Evolutionary conservation across 768 basidiomycete species (phyloP).

Genomic region (Gautieria morchelliformis): DNA sequence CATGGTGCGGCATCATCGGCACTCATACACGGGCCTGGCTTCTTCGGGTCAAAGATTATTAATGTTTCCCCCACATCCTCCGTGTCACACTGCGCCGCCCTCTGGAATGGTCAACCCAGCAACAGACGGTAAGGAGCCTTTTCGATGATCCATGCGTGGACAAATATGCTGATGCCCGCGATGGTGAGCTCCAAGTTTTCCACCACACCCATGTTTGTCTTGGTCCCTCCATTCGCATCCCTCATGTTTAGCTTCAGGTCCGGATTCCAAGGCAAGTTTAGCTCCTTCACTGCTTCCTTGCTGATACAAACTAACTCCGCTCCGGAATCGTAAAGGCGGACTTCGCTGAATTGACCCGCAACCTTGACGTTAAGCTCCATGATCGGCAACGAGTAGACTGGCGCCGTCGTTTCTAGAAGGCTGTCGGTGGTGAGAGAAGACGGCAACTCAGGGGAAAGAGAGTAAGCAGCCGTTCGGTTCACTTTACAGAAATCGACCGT

Average conservation of each 20-base stretch:
- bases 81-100: not conserved
- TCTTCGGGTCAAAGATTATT: not conserved
- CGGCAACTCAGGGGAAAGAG: too few species aligned
- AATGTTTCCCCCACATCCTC: not conserved
- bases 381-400: not conserved
- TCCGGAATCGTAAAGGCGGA: not conserved
- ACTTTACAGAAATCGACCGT: too few species aligned
- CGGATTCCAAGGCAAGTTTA: not conserved
- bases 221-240: not conserved
- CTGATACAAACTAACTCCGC: slow-evolving; percentile 3
- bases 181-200: slow-evolving; percentile 5
- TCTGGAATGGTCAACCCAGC: slow-evolving; percentile 8
- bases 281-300: not conserved
- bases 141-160: slow-evolving; percentile 11
- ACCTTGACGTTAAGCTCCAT: not conserved
- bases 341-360: not conserved
- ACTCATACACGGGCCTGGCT: not conserved
- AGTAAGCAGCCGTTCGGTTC: too few species aligned
- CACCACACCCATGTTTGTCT: not conserved
- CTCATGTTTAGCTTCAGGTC: not conserved
- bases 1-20: not conserved
- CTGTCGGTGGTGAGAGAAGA: too few species aligned
- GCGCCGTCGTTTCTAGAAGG: too few species aligned
- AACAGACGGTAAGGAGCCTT: slow-evolving; percentile 9
- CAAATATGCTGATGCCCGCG: not conserved